Conservation (phyloP, 768 basidiomycete genomes). For the Saitozyma sp. region DNA sequence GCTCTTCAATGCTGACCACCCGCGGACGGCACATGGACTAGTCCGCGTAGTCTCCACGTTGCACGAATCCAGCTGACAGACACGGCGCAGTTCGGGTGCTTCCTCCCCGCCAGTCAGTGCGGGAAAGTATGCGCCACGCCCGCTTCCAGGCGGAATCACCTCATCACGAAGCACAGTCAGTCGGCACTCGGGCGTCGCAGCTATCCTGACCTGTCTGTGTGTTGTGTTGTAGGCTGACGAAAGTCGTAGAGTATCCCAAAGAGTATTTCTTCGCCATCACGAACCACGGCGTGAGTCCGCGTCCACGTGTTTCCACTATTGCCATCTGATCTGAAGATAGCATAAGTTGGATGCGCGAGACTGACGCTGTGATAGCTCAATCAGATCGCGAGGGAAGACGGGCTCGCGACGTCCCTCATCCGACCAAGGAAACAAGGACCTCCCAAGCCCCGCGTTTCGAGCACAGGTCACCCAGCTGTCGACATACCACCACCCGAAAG, state of each 20-base stretch:
- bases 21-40: too few relatives aligned
- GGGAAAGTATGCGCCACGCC: slow-evolving; percentile 65
- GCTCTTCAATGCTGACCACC: too few relatives aligned
- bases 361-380: slow-evolving; percentile 26
- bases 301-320: neutral
- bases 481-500: neutral
- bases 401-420: slow-evolving; percentile 34
- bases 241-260: slow-evolving; percentile 67
- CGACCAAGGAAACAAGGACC: slow-evolving; percentile 22
- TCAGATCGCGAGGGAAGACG: slow-evolving; percentile 34
- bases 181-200: neutral
- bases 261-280: slow-evolving; percentile 89
- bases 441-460: neutral
- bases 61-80: slow-evolving; percentile 11
- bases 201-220: neutral
- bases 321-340: neutral
- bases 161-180: slow-evolving; percentile 68
- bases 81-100: slow-evolving; percentile 69
- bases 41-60: slow-evolving; percentile 42
- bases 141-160: slow-evolving; percentile 73
- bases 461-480: too few relatives aligned
- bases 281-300: slow-evolving; percentile 66
- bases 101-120: slow-evolving; percentile 61
- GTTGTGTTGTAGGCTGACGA: slow-evolving; percentile 4
- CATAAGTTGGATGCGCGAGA: neutral